phyloP scores from a whole-genome alignment of 1,284 basidiomycete species.

The Microbotryum saponariae region DNA sequence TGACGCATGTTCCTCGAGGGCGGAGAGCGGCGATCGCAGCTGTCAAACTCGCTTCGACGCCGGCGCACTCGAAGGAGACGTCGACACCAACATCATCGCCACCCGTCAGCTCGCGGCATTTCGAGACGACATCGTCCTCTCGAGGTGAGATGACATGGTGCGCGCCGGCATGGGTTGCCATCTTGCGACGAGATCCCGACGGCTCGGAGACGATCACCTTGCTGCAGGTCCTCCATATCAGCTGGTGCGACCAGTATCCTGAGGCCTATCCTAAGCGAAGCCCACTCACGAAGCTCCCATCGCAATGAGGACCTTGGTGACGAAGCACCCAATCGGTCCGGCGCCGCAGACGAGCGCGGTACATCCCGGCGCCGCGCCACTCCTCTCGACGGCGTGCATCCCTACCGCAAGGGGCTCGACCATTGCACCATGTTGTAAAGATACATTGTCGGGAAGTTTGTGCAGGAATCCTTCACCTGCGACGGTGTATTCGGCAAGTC shows the following conservation, averaged over 20 bases:
- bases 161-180: conserved; percentile 36
- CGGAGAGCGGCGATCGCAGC: conserved; percentile 36
- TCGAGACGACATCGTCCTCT: conserved; percentile 30
- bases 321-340: conserved; percentile 40
- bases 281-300: conserved; percentile 29
- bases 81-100: conserved; percentile 36
- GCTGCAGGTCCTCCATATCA: not conserved
- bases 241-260: too few relatives aligned
- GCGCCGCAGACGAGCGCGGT: conserved; percentile 40
- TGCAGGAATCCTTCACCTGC: conserved; percentile 37
- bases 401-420: conserved; percentile 41
- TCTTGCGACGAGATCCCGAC: conserved; percentile 35
- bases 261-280: too few relatives aligned
- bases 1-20: conserved; percentile 37
- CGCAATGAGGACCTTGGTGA: conserved; percentile 34
- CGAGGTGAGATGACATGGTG: conserved; percentile 36
- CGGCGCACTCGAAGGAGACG: conserved; percentile 42
- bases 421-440: conserved; percentile 38
- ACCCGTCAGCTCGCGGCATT: conserved; percentile 32
- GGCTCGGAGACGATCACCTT: conserved; percentile 38
- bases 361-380: conserved; percentile 35
- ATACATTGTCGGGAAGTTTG: conserved; percentile 35
- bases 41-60: conserved; percentile 36
- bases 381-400: conserved; percentile 40
- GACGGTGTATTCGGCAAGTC: conserved; percentile 38